Evolutionary conservation across 2,329 filamentous ascomycete genomes (phyloP), one percentile per base, ranked within the genome.

Genomic region (Penicillium sp.): DNA sequence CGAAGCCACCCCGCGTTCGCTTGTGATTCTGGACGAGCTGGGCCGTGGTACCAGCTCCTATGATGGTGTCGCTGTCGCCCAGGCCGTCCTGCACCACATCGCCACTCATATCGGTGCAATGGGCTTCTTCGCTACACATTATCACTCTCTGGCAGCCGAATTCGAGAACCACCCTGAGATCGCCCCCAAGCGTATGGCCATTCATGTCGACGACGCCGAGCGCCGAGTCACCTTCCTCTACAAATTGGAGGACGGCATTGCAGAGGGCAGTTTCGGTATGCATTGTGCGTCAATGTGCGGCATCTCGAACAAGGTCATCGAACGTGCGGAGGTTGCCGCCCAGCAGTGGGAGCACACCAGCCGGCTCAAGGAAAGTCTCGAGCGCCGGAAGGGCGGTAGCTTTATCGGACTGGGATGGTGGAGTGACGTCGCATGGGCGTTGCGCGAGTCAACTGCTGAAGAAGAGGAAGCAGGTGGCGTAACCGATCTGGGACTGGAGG

Each of bases 281-380:
- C 95, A 99, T 76, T 99, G 95, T 73, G 95, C 95, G 0, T 89
- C 92, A 61, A 99, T 99, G 95, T 99, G 95, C 69, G 95, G 95
- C 0, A 98, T 99, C 64, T 87, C 92, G 0, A 81, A 82, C 47
- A 88, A 88, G 57, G 88, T 99, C 15, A 92, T 99, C 62, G 88
- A 93, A 71, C 82, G 90, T 22, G 95, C 95, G 0, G 95, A 99
- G 76, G 86, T 88, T 22, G 95, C 95, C 5, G 95, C 95, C 1
- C 88, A 84, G 67, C 91, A 92, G 70, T 98, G 95, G 92, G 95
- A 99, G 79, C 92, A 97, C 75, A 98, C 95, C 0, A 94, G 90
- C 67, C 83, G 92, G 20, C 82, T 98, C 63, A 95, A 92, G 76
- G 92, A 96, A 75, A 93, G 90, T 60, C 80, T 97, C 61, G 92